Conservation (phyloP, 257 asterid species). For the Nemophila menziesii region DNA sequence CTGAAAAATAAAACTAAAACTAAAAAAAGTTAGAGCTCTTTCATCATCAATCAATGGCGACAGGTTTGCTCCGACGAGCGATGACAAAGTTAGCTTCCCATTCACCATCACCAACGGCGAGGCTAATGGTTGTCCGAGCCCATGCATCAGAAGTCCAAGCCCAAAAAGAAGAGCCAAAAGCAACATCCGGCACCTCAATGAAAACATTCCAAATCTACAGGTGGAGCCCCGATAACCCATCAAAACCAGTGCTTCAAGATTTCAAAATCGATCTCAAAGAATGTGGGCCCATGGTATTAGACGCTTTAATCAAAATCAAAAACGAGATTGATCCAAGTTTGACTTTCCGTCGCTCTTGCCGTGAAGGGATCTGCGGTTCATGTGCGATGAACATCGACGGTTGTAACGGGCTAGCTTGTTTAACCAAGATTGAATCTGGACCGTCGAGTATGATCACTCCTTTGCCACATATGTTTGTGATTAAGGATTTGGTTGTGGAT, state of each 20-base stretch:
- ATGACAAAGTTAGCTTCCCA: conserved; percentile 34
- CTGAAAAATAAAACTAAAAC: too few relatives aligned
- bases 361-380: conserved; percentile 97
- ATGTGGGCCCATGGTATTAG: conserved; percentile 89
- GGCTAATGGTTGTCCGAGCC: conserved; percentile 24
- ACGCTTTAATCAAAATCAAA: conserved; percentile 81
- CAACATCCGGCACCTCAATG: conserved; percentile 15
- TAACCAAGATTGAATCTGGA: conserved; percentile 60
- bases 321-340: conserved; percentile 83
- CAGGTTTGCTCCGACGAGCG: conserved; percentile 71
- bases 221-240: conserved; percentile 74
- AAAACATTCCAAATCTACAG: conserved; percentile 94
- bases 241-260: conserved; percentile 59
- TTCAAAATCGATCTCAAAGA: conserved; percentile 69
- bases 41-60: conserved; percentile 35
- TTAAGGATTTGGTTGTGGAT: conserved; percentile 93
- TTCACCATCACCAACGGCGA: conserved; percentile 34
- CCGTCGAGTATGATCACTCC: conserved; percentile 51
- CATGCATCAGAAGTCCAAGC: conserved; percentile 58
- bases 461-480: conserved; percentile 90
- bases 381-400: conserved; percentile 97
- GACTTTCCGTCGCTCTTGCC: conserved; percentile 88
- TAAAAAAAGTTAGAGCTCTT: neutral
- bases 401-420: conserved; percentile 70
- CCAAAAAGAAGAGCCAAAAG: conserved; percentile 30